These are phyloP conservation scores for Nyctanthes arbortristis DNA, from an alignment of 257 asterid genomes.

Conservation along the genomic window DNA sequence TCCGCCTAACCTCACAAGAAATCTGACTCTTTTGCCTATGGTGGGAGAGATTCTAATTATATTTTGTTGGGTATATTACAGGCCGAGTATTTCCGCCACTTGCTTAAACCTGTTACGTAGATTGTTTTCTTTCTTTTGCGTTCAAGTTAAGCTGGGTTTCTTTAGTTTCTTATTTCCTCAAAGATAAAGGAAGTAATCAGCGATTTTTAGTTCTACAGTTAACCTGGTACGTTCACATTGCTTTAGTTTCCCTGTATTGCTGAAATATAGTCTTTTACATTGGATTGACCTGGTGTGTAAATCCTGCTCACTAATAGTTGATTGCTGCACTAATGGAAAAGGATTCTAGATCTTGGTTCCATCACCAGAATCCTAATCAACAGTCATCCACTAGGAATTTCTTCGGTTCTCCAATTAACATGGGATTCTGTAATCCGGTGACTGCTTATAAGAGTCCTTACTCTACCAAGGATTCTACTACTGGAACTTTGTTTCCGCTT, in stretches of 20 bases:
- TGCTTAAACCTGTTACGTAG: conserved; percentile 99
- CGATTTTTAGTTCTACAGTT: conserved; percentile 35
- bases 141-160: conserved; percentile 62
- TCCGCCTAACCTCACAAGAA: conserved; percentile 3
- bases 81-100: conserved; percentile 95
- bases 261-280: background rate
- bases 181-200: conserved; percentile 42
- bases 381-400: conserved; percentile 39
- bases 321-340: conserved; percentile 76
- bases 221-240: conserved; percentile 29
- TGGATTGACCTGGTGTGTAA: conserved; percentile 19
- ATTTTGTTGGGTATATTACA: conserved; percentile 42
- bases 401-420: conserved; percentile 32
- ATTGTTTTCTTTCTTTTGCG: conserved; percentile 33
- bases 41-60: conserved; percentile 23
- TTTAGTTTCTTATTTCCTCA: conserved; percentile 43
- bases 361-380: conserved; percentile 36
- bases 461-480: conserved; percentile 35
- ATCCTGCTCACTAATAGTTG: conserved; percentile 33
- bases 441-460: conserved; percentile 44
- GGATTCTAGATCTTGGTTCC: conserved; percentile 48
- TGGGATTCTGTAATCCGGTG: conserved; percentile 32
- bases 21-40: conserved; percentile 6
- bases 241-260: background rate
- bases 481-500: conserved; percentile 37